Conservation (phyloP, 768 basidiomycete species). For the Termitomyces sp. region DNA sequence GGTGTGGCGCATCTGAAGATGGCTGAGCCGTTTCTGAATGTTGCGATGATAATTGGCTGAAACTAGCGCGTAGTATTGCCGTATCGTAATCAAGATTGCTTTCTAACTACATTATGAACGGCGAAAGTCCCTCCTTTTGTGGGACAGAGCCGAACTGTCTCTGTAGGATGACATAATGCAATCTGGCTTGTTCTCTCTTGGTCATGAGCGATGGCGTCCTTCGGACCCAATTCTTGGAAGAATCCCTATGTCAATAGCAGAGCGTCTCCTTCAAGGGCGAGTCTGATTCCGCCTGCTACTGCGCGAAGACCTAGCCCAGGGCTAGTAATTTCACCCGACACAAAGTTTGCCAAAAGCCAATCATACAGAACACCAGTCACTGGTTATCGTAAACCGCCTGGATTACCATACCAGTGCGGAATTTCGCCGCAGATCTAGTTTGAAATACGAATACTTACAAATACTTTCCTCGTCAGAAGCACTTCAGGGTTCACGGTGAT, state of each 20-base stretch:
- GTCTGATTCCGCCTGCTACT: slow-evolving; percentile 36
- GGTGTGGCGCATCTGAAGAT: neutral
- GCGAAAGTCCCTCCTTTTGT: too few relatives aligned
- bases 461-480: neutral
- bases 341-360: slow-evolving; percentile 29
- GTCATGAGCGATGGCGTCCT: slow-evolving; percentile 21
- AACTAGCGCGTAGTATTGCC: neutral
- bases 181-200: neutral
- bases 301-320: slow-evolving; percentile 14
- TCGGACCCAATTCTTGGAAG: slow-evolving; percentile 32
- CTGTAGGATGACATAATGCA: neutral
- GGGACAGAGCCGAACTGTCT: neutral
- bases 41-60: neutral
- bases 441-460: neutral
- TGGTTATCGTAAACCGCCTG: slow-evolving; percentile 6
- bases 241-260: slow-evolving; percentile 33
- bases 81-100: neutral
- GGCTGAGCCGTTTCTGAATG: too few relatives aligned
- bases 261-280: slow-evolving; percentile 45
- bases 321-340: slow-evolving; percentile 25
- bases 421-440: neutral
- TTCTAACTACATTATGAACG: neutral
- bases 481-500: slow-evolving; percentile 32
- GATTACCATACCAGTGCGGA: slow-evolving; percentile 1
- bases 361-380: neutral